These are phyloP conservation scores for Coprinopsis marcescibilis DNA, from an alignment of 768 basidiomycete species.

Conservation along the genomic window DNA sequence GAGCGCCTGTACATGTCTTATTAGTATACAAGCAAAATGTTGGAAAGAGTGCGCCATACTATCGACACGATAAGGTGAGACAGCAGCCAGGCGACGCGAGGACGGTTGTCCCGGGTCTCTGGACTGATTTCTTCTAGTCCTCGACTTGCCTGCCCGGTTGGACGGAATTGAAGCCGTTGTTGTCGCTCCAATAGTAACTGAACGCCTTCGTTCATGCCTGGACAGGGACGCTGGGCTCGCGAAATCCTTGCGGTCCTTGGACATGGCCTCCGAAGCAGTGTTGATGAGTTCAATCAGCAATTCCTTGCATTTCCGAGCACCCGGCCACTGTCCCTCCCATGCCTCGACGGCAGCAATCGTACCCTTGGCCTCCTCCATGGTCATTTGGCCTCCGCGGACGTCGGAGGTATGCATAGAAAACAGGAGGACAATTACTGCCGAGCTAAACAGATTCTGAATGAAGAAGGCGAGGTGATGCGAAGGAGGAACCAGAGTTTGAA, in stretches of 20 bases:
- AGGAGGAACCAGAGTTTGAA: slow-evolving; percentile 76
- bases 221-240: slow-evolving; percentile 22
- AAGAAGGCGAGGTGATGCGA: slow-evolving; percentile 87
- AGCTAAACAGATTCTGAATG: slow-evolving; percentile 87
- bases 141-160: slow-evolving; percentile 42
- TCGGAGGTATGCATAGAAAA: slow-evolving; percentile 84
- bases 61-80: slow-evolving; percentile 62
- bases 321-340: slow-evolving; percentile 87
- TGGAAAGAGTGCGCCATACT: slow-evolving; percentile 32
- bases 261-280: slow-evolving; percentile 66
- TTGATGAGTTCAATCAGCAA: slow-evolving; percentile 63
- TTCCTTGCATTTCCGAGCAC: slow-evolving; percentile 83
- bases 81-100: slow-evolving; percentile 49
- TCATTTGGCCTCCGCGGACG: slow-evolving; percentile 52
- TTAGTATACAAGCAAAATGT: slow-evolving; percentile 1
- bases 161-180: slow-evolving; percentile 29
- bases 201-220: slow-evolving; percentile 48
- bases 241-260: slow-evolving; percentile 25
- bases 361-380: slow-evolving; percentile 79
- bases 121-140: slow-evolving; percentile 52
- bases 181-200: slow-evolving; percentile 45
- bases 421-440: slow-evolving; percentile 76
- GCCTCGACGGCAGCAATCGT: slow-evolving; percentile 66
- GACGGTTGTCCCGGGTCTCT: slow-evolving; percentile 47
- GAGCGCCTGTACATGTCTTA: slow-evolving; percentile 35